Evolutionary conservation across 371 early-diverging fungal genomes (phyloP).

Genomic region (Encephalitozoon romaleae): DNA sequence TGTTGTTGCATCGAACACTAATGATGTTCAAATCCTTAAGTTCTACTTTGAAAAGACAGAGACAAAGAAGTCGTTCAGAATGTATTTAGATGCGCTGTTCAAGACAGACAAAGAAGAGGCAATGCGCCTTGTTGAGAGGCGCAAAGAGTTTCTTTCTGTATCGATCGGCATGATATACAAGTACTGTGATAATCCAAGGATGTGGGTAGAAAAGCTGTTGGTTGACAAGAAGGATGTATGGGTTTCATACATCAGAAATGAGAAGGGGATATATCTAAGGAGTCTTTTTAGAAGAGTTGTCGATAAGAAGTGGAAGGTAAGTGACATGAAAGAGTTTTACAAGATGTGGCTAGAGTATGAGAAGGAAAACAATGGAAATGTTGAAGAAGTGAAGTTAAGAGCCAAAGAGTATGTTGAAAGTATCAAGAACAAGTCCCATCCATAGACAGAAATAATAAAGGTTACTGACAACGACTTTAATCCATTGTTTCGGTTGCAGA

Average conservation of each 20-base stretch:
- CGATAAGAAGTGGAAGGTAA: conserved; percentile 19
- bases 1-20: not conserved
- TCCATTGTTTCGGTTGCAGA: not conserved
- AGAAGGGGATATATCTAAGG: conserved; percentile 21
- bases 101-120: not conserved
- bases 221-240: conserved; percentile 10
- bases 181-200: conserved; percentile 15
- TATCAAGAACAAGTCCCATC: conserved; percentile 3
- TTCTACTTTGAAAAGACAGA: conserved; percentile 3
- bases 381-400: conserved; percentile 41
- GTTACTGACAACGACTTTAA: not conserved
- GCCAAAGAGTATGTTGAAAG: conserved; percentile 36
- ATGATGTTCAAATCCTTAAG: not conserved
- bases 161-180: conserved; percentile 32
- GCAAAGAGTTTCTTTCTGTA: not conserved
- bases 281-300: conserved; percentile 29
- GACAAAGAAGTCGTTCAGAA: conserved; percentile 1
- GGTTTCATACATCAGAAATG: conserved; percentile 20
- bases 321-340: conserved; percentile 35
- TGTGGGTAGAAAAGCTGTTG: conserved; percentile 25
- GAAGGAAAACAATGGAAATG: conserved; percentile 31
- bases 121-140: conserved; percentile 5
- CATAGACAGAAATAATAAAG: not conserved
- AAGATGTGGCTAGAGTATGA: conserved; percentile 46
- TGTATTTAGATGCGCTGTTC: conserved; percentile 20